Base-by-base conservation (phyloP, 805 yeast species). In the Metschnikowia vanudenii region DNA sequence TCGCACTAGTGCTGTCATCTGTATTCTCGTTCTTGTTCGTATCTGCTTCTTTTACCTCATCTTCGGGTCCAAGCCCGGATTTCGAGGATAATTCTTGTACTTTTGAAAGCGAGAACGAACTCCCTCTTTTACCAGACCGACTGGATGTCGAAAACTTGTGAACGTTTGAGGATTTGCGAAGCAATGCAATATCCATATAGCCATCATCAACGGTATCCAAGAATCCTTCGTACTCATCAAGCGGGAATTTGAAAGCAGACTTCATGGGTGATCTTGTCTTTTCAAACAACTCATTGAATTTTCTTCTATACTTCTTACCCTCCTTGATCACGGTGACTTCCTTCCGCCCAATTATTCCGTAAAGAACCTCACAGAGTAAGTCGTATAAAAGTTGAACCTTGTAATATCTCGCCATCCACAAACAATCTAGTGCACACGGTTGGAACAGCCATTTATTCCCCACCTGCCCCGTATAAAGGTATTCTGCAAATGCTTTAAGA, bases 401-500 rank as follows among this genome's bases (percentile, higher is more conserved):
- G 58, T 81, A 85, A 49, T 79, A 73, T 54, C 83, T 82, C 2
- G 91, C 75, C 57, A 83, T 72, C 29, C 81, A 61, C 53, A 85
- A 68, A 39, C 82, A 73, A 53, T 85, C 89, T 33, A 85, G 69
- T 0, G 85, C 78, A 0, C 86, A 81, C 0, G 94, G 92, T 1
- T 78, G 70, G 33, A 86, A 64, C n/a, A 74, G 64, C 92, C 92
- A 85, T 55, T 78, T 82, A 43, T 83, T 80, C 20, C 88, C 88
- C 18, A 87, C 79, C 62, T 85, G 90, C 1, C 94, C 95, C 4
- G 91, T 86, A 57, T 83, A 85, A 45, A 87, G 69, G 60, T 81
- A 87, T 58, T 86, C 94, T 22, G 83, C 70, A 52, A 85, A 77
- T 2, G 89, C 89, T 46, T 74, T 74, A 13, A 85, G 79, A 0